Evolutionary conservation across 257 asterid genomes (phyloP).

Genomic region (Penstemon davidsonii): DNA sequence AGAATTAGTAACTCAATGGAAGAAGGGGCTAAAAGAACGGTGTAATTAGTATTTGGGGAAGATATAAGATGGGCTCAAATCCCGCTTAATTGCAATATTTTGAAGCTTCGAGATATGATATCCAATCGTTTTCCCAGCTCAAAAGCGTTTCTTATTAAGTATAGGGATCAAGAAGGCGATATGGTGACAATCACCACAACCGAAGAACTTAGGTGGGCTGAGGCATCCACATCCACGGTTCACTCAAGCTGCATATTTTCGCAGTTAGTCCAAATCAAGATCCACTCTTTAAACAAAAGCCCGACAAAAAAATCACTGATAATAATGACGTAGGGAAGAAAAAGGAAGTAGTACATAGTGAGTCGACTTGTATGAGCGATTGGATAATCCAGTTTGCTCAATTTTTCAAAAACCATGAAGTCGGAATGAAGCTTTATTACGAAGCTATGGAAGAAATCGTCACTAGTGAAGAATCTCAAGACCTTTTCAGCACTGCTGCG

Average conservation of each 20-base stretch:
- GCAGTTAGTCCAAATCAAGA: conserved; percentile 71
- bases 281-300: conserved; percentile 48
- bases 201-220: conserved; percentile 87
- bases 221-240: conserved; percentile 59
- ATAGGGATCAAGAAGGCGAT: conserved; percentile 87
- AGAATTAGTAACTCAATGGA: conserved; percentile 36
- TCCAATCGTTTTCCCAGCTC: conserved; percentile 56
- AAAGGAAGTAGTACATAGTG: conserved; percentile 31
- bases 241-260: conserved; percentile 62
- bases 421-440: conserved; percentile 66
- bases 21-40: conserved; percentile 46
- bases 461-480: conserved; percentile 87
- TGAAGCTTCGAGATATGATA: conserved; percentile 58
- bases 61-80: conserved; percentile 86
- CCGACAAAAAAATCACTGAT: conserved; percentile 32
- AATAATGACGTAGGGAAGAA: conserved; percentile 42
- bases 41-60: conserved; percentile 75
- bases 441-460: conserved; percentile 83
- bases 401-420: conserved; percentile 70
- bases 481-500: conserved; percentile 52
- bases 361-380: conserved; percentile 61
- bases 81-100: conserved; percentile 59
- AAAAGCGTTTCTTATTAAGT: conserved; percentile 65
- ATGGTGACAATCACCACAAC: conserved; percentile 73
- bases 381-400: conserved; percentile 80